A percentile compares a stretch with the other conserved stretches of the same genome.
Evolutionary conservation across 2,329 filamentous ascomycete species (phyloP).

Genomic region (Arthrocladium fulminans): DNA sequence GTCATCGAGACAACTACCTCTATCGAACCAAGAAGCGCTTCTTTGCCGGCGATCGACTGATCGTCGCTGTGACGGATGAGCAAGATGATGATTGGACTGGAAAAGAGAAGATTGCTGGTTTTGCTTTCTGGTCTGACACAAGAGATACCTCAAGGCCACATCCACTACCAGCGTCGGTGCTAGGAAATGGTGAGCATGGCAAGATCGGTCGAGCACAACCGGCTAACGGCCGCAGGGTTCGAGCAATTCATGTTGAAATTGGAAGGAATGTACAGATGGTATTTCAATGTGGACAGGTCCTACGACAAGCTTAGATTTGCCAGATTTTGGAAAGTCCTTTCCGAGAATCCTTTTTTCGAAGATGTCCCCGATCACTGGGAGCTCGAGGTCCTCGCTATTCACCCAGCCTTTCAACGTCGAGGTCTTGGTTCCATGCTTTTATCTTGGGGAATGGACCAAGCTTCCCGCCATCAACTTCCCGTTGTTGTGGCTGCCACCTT

Average conservation of each 20-base stretch:
- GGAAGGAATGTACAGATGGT: conserved; percentile 12
- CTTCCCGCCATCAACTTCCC: conserved; percentile 18
- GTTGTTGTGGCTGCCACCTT: conserved; percentile 24
- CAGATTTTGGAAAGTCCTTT: conserved; percentile 7
- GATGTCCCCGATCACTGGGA: conserved; percentile 22
- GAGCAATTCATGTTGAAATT: conserved; percentile 13
- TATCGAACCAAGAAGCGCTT: conserved; percentile 14
- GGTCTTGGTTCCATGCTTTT: conserved; percentile 25
- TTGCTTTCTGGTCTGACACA: conserved; percentile 13
- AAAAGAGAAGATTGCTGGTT: conserved; percentile 18
- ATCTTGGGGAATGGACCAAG: conserved; percentile 22
- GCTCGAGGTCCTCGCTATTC: conserved; percentile 21
- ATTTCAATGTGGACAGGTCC: conserved; percentile 13
- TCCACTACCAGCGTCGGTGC: conserved; percentile 3
- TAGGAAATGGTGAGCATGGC: conserved; percentile 11
- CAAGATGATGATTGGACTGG: conserved; percentile 12
- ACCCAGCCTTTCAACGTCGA: conserved; percentile 23
- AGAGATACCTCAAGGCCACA: conserved; percentile 1
- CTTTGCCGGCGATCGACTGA: conserved; percentile 14
- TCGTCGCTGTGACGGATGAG: conserved; percentile 18
- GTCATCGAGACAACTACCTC: conserved; percentile 16
- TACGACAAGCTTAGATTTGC: conserved; percentile 7
- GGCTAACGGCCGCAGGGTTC: conserved; percentile 11
- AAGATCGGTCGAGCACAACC: not conserved
- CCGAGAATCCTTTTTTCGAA: conserved; percentile 12